A percentile compares a stretch with the other conserved stretches of the same genome.
Conservation (phyloP, 2,329 filamentous ascomycete genomes). For the Sodiomyces alkalinus region DNA sequence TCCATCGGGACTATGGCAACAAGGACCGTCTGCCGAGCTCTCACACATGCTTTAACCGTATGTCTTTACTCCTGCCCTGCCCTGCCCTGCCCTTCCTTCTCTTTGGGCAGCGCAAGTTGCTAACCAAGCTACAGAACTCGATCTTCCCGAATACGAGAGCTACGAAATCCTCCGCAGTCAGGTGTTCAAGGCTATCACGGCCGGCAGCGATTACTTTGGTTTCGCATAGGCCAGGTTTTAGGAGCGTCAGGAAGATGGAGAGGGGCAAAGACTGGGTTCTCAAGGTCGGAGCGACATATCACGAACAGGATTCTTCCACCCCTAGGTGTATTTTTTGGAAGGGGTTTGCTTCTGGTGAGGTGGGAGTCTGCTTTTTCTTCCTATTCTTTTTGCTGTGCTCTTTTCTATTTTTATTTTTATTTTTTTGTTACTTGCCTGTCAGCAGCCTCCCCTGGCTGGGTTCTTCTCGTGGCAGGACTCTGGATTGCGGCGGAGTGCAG, state of each 20-base stretch:
- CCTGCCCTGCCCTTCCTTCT: not conserved
- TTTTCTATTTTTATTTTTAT: not conserved
- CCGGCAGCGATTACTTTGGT: conserved; percentile 92
- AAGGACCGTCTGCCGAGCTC: conserved; percentile 92
- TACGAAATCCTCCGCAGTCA: conserved; percentile 83
- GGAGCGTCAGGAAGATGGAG: not conserved
- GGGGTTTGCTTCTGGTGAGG: not conserved
- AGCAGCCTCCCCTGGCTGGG: not conserved
- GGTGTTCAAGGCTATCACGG: conserved; percentile 90
- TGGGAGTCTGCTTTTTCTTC: not conserved
- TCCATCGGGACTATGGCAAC: conserved; percentile 92
- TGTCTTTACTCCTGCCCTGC: conserved; percentile 26
- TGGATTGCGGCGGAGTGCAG: conserved; percentile 2
- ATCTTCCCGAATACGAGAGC: conserved; percentile 94
- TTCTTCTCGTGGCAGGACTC: not conserved
- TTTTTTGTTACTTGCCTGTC: not conserved
- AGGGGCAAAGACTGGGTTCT: conserved; percentile 1
- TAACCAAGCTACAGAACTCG: conserved; percentile 54
- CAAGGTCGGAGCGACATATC: not conserved
- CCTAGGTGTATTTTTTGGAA: no score
- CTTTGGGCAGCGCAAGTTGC: no score
- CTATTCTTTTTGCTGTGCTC: not conserved
- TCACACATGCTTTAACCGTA: conserved; percentile 98
- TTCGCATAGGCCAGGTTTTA: conserved; percentile 52
- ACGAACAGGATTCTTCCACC: conserved; percentile 5